Conservation (phyloP, 345 rosid species). For the Eucalyptus fibrosa region DNA sequence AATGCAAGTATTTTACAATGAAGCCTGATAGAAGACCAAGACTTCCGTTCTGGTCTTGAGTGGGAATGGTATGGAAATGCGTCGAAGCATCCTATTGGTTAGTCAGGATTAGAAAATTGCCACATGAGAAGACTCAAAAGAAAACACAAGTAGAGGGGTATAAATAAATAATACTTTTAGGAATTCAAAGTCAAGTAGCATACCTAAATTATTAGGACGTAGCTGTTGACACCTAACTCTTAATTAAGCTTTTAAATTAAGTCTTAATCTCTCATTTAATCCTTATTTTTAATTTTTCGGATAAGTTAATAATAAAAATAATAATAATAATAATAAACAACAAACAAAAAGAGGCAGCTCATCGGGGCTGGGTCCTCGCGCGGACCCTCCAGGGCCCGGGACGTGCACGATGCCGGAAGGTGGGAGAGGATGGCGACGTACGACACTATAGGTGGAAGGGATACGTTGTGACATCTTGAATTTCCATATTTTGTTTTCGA, state of each 20-base stretch:
- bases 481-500: no score
- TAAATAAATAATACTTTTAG: background rate
- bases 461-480: no score
- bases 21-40: background rate
- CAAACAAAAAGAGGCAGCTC: no score
- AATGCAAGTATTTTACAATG: background rate
- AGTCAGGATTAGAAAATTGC: background rate
- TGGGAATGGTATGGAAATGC: background rate
- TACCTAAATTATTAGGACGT: background rate
- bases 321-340: no score
- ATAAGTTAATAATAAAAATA: no score
- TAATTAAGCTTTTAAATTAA: no score
- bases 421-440: no score
- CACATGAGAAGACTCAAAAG: background rate
- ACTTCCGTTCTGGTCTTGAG: background rate
- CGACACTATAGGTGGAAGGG: no score
- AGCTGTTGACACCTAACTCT: background rate
- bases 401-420: accelerated
- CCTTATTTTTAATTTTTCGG: no score
- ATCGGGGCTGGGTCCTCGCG: no score
- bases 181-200: background rate
- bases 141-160: background rate
- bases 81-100: background rate
- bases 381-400: accelerated
- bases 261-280: no score